These are phyloP conservation scores for Yarrowia alimentaria DNA, from an alignment of 805 yeast genomes.

Conservation along the genomic window DNA sequence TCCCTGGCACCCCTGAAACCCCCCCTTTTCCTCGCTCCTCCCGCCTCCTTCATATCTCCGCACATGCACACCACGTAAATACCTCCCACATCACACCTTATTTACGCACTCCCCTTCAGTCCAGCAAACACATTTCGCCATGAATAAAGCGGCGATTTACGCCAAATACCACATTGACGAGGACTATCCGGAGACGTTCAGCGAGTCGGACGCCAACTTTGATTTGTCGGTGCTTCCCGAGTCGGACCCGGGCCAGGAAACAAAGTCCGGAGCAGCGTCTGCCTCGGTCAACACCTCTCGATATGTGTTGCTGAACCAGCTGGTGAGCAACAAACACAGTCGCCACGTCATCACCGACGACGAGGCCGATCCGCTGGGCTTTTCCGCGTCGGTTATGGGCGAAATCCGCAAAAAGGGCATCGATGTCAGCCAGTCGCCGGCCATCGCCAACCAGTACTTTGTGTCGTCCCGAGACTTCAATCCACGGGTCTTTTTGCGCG, in stretches of 20 bases:
- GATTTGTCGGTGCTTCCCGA: constrained; percentile 16
- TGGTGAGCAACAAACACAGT: constrained; percentile 32
- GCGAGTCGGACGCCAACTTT: constrained; percentile 9
- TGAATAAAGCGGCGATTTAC: constrained; percentile 21
- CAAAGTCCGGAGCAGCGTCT: constrained; percentile 14
- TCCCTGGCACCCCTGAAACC: no score
- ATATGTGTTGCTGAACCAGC: constrained; percentile 34
- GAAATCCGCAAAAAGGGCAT: constrained; percentile 45
- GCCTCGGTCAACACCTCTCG: constrained; percentile 26
- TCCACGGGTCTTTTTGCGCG: constrained; percentile 54
- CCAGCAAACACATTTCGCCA: background rate
- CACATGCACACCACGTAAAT: constrained; percentile 17
- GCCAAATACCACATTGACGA: constrained; percentile 24
- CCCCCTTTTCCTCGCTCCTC: background rate
- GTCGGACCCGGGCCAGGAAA: constrained; percentile 5
- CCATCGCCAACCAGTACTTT: constrained; percentile 47
- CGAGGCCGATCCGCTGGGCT: constrained; percentile 58
- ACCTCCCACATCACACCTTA: constrained; percentile 21
- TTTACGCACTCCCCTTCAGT: background rate
- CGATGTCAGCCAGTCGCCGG: constrained; percentile 40
- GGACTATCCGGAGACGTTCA: constrained; percentile 21
- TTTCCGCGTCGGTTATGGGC: constrained; percentile 47
- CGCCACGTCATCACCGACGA: constrained; percentile 33
- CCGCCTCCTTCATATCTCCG: no score
- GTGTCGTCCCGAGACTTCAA: constrained; percentile 60